phyloP scores from a whole-genome alignment of 805 yeast species.

The Blastobotrys americana region DNA sequence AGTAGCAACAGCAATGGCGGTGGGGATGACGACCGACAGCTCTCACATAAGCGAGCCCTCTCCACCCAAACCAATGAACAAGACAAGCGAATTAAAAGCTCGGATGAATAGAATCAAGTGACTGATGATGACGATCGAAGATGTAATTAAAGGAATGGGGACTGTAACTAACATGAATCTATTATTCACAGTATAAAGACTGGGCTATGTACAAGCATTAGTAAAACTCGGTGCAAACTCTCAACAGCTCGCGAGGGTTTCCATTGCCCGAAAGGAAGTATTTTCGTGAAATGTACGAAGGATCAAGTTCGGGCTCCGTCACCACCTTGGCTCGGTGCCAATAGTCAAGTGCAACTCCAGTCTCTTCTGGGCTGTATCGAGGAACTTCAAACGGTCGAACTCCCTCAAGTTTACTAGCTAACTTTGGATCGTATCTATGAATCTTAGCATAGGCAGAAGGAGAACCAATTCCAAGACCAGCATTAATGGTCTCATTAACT shows the following conservation, averaged over 20 bases:
- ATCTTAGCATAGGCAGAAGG: slow-evolving; percentile 51
- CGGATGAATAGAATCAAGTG: no score
- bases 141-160: not conserved
- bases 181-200: slow-evolving; percentile 13
- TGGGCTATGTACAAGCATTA: slow-evolving; percentile 14
- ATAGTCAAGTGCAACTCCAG: slow-evolving; percentile 36
- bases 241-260: slow-evolving; percentile 48
- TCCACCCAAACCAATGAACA: not conserved
- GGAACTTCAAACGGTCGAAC: slow-evolving; percentile 38
- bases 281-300: slow-evolving; percentile 40
- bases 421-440: slow-evolving; percentile 44
- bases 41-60: not conserved
- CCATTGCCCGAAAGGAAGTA: slow-evolving; percentile 59
- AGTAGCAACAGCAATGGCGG: slow-evolving; percentile 1
- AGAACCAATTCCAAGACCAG: slow-evolving; percentile 44
- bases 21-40: no score
- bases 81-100: slow-evolving; percentile 1
- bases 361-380: slow-evolving; percentile 41
- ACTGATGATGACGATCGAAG: no score
- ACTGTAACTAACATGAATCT: not conserved
- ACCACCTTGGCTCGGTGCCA: slow-evolving; percentile 36
- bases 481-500: slow-evolving; percentile 48
- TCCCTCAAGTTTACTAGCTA: slow-evolving; percentile 42
- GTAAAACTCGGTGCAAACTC: slow-evolving; percentile 32
- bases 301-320: slow-evolving; percentile 28